A percentile compares a stretch with the other conserved stretches of the same genome.
Evolutionary conservation across 176 grass and related monocot species (phyloP).

Genomic region (Olyra latifolia): DNA sequence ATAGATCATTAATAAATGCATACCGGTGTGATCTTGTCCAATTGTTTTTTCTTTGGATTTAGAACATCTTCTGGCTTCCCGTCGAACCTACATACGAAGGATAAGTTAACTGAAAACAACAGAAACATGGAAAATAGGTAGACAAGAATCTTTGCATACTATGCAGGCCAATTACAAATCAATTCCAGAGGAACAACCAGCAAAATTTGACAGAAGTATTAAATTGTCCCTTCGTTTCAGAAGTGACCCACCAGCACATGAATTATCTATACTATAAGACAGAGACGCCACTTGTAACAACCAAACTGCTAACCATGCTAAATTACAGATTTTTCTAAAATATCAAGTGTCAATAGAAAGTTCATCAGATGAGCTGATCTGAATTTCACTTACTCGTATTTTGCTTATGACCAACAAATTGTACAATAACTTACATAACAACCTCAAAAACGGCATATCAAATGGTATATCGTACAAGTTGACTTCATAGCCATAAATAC

Average conservation of each 20-base stretch:
- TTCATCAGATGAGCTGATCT: not conserved
- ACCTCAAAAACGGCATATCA: not conserved
- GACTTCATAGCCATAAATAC: not conserved
- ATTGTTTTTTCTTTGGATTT: slow-evolving; percentile 99
- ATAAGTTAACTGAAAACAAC: slow-evolving; percentile 21
- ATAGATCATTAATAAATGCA: not conserved
- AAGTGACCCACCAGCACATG: not conserved
- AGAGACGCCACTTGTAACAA: not conserved
- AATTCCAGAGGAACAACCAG: not conserved
- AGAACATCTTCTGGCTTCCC: slow-evolving; percentile 89
- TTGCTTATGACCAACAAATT: not conserved
- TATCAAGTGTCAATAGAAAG: not conserved
- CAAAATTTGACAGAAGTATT: not conserved
- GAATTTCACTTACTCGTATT: not conserved
- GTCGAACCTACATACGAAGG: slow-evolving; percentile 48
- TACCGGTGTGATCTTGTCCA: slow-evolving; percentile 97
- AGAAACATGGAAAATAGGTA: not conserved
- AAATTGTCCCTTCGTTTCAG: not conserved
- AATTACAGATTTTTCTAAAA: not conserved
- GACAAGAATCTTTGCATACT: not conserved
- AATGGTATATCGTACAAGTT: not conserved
- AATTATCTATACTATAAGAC: not conserved
- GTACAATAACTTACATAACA: slow-evolving; percentile 1
- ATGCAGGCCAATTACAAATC: not conserved
- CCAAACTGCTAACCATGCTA: not conserved